Evolutionary conservation across 371 early-diverging fungal genomes (phyloP).

Genomic region (Quaeritorhiza haematococci): DNA sequence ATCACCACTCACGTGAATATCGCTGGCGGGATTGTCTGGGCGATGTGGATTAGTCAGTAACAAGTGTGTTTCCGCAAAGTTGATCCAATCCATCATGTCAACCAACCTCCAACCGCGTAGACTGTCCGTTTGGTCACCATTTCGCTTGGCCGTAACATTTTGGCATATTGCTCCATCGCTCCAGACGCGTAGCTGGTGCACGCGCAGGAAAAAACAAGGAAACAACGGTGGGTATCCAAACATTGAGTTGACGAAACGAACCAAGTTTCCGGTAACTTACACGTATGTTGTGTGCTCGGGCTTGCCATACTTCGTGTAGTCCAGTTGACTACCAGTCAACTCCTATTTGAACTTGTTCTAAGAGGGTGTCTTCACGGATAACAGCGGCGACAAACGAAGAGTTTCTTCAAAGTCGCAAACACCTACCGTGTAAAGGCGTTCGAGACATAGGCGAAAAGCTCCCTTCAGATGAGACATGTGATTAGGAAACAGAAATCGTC

Average conservation of each 20-base stretch:
- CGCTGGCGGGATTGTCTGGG: constrained; percentile 1
- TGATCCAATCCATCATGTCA: too few relatives aligned
- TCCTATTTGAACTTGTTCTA: constrained; percentile 16
- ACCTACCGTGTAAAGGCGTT: constrained; percentile 50
- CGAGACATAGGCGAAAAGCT: constrained; percentile 65
- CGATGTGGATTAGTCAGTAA: too few relatives aligned
- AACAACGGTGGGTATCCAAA: not conserved
- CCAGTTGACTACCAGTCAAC: constrained; percentile 38
- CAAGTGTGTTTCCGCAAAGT: too few relatives aligned
- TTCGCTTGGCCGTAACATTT: constrained; percentile 3
- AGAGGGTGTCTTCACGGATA: too few relatives aligned
- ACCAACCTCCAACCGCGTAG: constrained; percentile 21
- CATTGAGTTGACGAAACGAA: too few relatives aligned
- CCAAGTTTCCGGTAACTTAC: constrained; percentile 21
- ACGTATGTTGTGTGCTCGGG: constrained; percentile 69
- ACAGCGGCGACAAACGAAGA: too few relatives aligned
- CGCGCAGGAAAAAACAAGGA: not conserved
- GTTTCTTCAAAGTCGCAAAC: too few relatives aligned
- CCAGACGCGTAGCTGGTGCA: constrained; percentile 11
- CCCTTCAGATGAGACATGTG: too few relatives aligned
- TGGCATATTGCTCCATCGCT: constrained; percentile 8
- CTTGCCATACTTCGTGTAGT: constrained; percentile 79
- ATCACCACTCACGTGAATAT: too few relatives aligned
- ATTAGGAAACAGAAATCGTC: too few relatives aligned
- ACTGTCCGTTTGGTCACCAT: constrained; percentile 5